phyloP scores from a whole-genome alignment of 164 flowering plant genomes.

The Liquidambar formosana region DNA sequence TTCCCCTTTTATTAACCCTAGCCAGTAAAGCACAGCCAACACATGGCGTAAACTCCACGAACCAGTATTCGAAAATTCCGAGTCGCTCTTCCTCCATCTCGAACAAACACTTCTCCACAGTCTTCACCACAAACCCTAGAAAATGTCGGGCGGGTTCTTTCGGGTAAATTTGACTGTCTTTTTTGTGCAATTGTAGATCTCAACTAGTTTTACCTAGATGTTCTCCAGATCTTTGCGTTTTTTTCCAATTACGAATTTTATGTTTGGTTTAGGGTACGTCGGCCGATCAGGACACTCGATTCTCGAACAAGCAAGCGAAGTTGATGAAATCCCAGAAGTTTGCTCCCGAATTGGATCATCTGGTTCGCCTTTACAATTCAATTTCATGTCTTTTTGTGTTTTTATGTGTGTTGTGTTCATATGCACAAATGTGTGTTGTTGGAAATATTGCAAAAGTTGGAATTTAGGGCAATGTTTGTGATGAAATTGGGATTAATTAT shows the following conservation, averaged over 20 bases:
- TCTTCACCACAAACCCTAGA: constrained; percentile 45
- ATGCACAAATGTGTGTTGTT: neutral
- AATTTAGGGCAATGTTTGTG: neutral
- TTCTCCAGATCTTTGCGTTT: neutral
- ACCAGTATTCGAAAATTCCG: too few relatives aligned
- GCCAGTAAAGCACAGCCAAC: neutral
- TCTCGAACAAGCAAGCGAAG: constrained; percentile 98
- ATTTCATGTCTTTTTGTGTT: neutral
- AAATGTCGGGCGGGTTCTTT: constrained; percentile 99
- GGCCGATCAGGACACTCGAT: constrained; percentile 97
- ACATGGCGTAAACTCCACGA: neutral
- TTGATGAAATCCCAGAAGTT: constrained; percentile 94
- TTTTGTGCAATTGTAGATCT: neutral
- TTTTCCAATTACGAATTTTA: neutral
- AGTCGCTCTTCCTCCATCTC: too few relatives aligned
- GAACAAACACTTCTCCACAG: neutral
- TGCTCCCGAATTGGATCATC: constrained; percentile 81
- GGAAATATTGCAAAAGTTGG: neutral
- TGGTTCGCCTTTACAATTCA: constrained; percentile 46
- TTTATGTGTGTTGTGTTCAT: neutral
- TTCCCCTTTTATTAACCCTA: neutral
- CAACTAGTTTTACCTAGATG: neutral
- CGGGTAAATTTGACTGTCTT: constrained; percentile 41
- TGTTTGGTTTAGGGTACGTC: constrained; percentile 72
- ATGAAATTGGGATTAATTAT: neutral